Base-by-base conservation (phyloP, 2,329 filamentous ascomycete species). In the Pseudogymnoascus sp. region DNA sequence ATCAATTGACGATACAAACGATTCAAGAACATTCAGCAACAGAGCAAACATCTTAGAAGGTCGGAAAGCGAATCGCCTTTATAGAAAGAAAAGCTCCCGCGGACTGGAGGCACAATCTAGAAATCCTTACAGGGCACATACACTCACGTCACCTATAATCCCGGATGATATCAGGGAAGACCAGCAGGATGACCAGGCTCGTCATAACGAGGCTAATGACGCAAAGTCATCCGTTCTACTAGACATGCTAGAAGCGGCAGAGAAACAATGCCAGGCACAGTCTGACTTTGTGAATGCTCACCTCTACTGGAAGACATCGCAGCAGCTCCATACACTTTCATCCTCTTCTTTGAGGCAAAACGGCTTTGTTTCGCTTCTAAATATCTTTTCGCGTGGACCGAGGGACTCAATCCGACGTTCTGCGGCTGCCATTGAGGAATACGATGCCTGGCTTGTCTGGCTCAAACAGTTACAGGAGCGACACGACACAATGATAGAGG, bases 281-380 rank as follows among this genome's bases (percentile, higher is more conserved):
- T 89, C 89, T 0, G 91, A 96, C 72, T 96, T 92, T 70, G 86
- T 95, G 60, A 88, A 88, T 31, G 89, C 91, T 1, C 90, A 96
- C 69, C 82, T 90, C 61, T 96, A 93, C 78, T 93, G 90, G 86
- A 89, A 88, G 72, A 92, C 91, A 0, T 77, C 93, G 29, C 86
- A 90, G 65, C 88, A 91, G 66, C 81, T 96, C 16, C 84, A 85
- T 68, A 81, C 81, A 62, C 75, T 89, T 63, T 80, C 78, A 45
- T 86, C 83, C 14, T 78, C 83, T 5, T 87, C 81, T 8, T 75
- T 91, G 31, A 84, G 84, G 23, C 81, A 82, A 62, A 81, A 91
- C 71, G 85, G 89, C 31, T 90, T 90, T 75, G 80, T 89, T 37
- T 86, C 86, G 67, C 78, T 92, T 68, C 76, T 91, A 65, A 84